phyloP scores from a whole-genome alignment of 306 rosid species.

The Trichosanthes truncata region DNA sequence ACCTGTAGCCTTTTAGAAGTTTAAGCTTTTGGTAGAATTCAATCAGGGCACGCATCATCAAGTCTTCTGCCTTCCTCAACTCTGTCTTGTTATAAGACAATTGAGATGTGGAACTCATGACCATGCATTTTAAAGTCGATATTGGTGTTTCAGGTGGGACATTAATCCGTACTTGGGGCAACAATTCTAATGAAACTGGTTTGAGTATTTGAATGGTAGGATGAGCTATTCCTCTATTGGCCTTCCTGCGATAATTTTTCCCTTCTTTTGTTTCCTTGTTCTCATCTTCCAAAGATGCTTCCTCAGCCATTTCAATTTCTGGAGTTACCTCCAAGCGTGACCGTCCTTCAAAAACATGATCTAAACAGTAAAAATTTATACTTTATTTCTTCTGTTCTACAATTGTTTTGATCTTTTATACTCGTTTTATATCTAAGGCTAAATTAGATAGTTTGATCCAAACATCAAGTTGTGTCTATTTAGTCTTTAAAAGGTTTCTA shows the following conservation, averaged over 20 bases:
- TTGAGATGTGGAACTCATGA: constrained; percentile 19
- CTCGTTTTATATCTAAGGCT: neutral
- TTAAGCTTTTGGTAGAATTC: constrained; percentile 56
- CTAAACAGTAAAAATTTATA: neutral
- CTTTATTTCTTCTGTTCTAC: neutral
- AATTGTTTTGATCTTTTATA: neutral
- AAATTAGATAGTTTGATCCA: too few species aligned
- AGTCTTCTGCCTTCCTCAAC: constrained; percentile 46
- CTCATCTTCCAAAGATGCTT: constrained; percentile 17
- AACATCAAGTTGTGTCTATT: too few species aligned
- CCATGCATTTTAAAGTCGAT: constrained; percentile 43
- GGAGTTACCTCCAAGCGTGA: constrained; percentile 4
- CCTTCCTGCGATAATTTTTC: constrained; percentile 12
- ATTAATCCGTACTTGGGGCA: constrained; percentile 46
- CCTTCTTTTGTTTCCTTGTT: constrained; percentile 11
- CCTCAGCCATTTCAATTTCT: constrained; percentile 49
- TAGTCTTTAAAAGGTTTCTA: too few species aligned
- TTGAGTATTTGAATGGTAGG: constrained; percentile 4
- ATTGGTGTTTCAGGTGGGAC: constrained; percentile 40
- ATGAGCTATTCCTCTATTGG: neutral
- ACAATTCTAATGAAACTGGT: constrained; percentile 37
- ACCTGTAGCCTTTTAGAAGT: constrained; percentile 56
- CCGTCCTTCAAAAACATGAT: constrained; percentile 18
- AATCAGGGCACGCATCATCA: constrained; percentile 35
- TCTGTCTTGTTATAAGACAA: constrained; percentile 41